These are phyloP conservation scores for Colletotrichum liaoningense DNA, from an alignment of 2,329 filamentous ascomycete genomes.

Conservation along the genomic window DNA sequence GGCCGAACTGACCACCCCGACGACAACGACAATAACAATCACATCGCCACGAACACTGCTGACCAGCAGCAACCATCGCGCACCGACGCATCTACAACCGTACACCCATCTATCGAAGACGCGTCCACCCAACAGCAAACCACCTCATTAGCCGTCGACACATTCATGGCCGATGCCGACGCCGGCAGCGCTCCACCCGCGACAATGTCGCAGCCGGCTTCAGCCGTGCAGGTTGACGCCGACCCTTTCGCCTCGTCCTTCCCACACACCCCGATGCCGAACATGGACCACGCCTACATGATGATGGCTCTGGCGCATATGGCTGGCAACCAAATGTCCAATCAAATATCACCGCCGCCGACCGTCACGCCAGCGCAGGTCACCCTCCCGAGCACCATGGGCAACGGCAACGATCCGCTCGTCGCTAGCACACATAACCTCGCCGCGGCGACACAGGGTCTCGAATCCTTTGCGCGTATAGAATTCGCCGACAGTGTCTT, in stretches of 20 bases:
- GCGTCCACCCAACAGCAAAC: slow-evolving; percentile 1
- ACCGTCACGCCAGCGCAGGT: slow-evolving; percentile 60
- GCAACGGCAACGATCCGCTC: slow-evolving; percentile 40
- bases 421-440: slow-evolving; percentile 47
- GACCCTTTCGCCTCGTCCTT: slow-evolving; percentile 49
- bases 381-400: slow-evolving; percentile 52
- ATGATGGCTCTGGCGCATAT: slow-evolving; percentile 58
- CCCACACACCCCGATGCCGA: slow-evolving; percentile 45
- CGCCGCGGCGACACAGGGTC: slow-evolving; percentile 50
- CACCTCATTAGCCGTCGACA: slow-evolving; percentile 16
- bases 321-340: slow-evolving; percentile 46
- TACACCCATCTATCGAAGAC: slow-evolving; percentile 14
- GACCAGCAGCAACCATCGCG: slow-evolving; percentile 36
- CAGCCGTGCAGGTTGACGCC: slow-evolving; percentile 30
- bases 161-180: slow-evolving; percentile 28
- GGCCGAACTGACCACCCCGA: slow-evolving; percentile 23
- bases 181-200: slow-evolving; percentile 39
- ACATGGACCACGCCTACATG: slow-evolving; percentile 53
- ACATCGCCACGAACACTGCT: slow-evolving; percentile 28
- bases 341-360: slow-evolving; percentile 53
- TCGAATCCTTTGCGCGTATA: slow-evolving; percentile 70
- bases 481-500: slow-evolving; percentile 82
- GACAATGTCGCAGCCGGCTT: slow-evolving; percentile 35
- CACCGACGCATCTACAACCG: slow-evolving; percentile 21
- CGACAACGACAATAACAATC: slow-evolving; percentile 28